Evolutionary conservation across 306 rosid species (phyloP).

Genomic region (Crataegus laevigata): DNA sequence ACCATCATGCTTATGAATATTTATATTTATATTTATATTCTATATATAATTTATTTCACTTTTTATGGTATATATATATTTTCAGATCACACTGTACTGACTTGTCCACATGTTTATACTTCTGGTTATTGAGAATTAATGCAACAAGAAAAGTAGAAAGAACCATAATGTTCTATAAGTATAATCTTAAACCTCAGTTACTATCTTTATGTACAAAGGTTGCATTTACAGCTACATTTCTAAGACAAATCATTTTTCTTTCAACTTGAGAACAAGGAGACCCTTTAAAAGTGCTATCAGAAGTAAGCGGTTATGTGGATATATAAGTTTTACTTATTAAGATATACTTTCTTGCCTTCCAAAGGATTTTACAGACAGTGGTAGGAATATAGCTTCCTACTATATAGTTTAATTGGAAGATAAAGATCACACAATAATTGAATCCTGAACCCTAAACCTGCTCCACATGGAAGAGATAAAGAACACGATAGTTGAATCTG

Average conservation of each 20-base stretch:
- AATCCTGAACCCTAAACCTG: too few relatives aligned
- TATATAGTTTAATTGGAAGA: too few relatives aligned
- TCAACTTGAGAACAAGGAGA: not conserved
- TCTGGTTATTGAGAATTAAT: not conserved
- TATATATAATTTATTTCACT: not conserved
- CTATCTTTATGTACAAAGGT: not conserved
- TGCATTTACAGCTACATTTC: not conserved
- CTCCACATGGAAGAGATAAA: not conserved
- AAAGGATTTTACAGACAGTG: not conserved
- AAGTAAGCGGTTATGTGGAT: not conserved
- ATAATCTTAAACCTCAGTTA: not conserved
- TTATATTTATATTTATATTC: not conserved
- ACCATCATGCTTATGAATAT: not conserved
- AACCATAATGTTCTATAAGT: not conserved
- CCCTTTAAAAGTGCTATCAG: too few relatives aligned
- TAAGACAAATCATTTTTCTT: not conserved
- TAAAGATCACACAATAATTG: too few relatives aligned
- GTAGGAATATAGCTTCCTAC: not conserved
- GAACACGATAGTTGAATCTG: not conserved
- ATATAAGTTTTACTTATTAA: not conserved
- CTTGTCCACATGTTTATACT: not conserved
- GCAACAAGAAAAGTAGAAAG: too few relatives aligned
- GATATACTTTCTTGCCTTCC: not conserved
- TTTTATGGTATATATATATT: not conserved
- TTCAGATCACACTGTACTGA: not conserved